Evolutionary conservation across 2,329 filamentous ascomycete species (phyloP).

Genomic region (Akanthomyces uredinophilus): DNA sequence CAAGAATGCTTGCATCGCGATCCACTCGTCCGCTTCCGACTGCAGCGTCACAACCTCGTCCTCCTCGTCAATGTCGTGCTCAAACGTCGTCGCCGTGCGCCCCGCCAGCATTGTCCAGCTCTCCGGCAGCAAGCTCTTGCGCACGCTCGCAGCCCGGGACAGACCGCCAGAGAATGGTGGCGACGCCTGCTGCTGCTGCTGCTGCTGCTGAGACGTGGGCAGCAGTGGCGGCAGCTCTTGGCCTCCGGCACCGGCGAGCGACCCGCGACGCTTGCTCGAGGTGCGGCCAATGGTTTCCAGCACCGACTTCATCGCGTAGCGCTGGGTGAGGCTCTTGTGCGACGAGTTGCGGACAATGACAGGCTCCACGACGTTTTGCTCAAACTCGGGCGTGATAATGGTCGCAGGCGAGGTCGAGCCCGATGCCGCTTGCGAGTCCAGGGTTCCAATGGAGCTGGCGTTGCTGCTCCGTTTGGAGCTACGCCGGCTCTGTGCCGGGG

Average conservation of each 20-base stretch:
- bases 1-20: constrained; percentile 33
- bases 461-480: constrained; percentile 10
- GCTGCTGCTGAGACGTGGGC: constrained; percentile 4
- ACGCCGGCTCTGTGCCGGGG: not conserved
- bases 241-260: constrained; percentile 1
- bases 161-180: not conserved
- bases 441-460: not conserved
- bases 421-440: not conserved
- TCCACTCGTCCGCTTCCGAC: constrained; percentile 31
- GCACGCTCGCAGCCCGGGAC: constrained; percentile 3
- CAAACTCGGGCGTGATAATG: not conserved
- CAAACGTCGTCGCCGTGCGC: constrained; percentile 4
- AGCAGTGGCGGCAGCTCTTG: constrained; percentile 10
- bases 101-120: constrained; percentile 16
- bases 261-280: constrained; percentile 6
- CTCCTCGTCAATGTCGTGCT: constrained; percentile 22
- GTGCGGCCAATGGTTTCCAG: constrained; percentile 9
- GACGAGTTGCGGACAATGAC: constrained; percentile 15
- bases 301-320: constrained; percentile 12
- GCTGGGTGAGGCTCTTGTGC: constrained; percentile 14
- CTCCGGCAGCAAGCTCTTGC: constrained; percentile 20
- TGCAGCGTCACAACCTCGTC: constrained; percentile 20
- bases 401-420: not conserved
- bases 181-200: constrained; percentile 1
- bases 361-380: not conserved